Evolutionary conservation across 257 asterid species (phyloP), one percentile per base, ranked within the genome.

Genomic region (Gentiana dahurica): DNA sequence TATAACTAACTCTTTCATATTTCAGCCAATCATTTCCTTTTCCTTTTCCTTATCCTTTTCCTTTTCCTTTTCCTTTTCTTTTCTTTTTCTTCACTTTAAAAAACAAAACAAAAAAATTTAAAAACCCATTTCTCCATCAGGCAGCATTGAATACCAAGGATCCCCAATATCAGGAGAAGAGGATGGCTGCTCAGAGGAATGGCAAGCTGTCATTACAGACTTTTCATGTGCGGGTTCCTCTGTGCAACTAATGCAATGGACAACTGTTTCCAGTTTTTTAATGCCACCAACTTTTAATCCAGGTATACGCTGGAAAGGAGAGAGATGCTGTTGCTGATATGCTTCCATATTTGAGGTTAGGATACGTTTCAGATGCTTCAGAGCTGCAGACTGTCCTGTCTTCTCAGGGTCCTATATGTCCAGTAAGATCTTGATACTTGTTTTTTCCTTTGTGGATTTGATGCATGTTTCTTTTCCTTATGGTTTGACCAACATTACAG

Each of bases 181-280:
- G 99, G 71, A 60, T 92, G 85, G 99, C 88, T 74, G 99, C 99
- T 73, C 99, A 92, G 68, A 81, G 97, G 75, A 92, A 88, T 65
- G 95, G 95, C 61, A 92, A 88, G 75, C 65, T 82, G 49, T 85
- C 97, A 44, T 79, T 84, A 60, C 97, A 92, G 77, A 54, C 39
- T 64, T 92, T 92, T 78, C 87, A 85, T 81, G 98, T 92, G 71
- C 35, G 60, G 47, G 51, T 53, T 44, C 51, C 7, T 15, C 63
- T 45, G 46, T 41, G 9, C 8, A 41, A 41, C 9, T 12, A 43
- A 12, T 54, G 13, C 44, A 10, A 34, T 6, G 13, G 39, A n/a
- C 33, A 4, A 33, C 2, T 44, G 11, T 4, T 36, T 49, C 41
- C 24, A 32, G 36, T 55, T 41, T 49, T 49, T 38, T 38, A 64